These are phyloP conservation scores for Fusarium scirpi DNA, from an alignment of 2,329 filamentous ascomycete genomes.

Conservation along the genomic window DNA sequence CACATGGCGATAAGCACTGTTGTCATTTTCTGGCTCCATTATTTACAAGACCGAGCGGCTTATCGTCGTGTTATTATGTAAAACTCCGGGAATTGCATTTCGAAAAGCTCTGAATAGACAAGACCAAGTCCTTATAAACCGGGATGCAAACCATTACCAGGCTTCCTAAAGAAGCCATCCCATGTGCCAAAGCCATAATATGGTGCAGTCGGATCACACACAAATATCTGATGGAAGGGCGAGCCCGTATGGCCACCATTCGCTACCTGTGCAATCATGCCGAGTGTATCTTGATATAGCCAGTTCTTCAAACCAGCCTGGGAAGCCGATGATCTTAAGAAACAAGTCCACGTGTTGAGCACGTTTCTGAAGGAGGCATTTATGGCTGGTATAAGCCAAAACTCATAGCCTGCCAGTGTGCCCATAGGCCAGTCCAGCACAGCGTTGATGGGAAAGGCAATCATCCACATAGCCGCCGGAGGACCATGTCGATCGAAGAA, in stretches of 20 bases:
- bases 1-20: neutral
- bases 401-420: slow-evolving; percentile 16
- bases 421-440: slow-evolving; percentile 32
- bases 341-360: slow-evolving; percentile 7
- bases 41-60: neutral
- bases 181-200: slow-evolving; percentile 18
- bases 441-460: slow-evolving; percentile 20
- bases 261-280: neutral
- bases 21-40: neutral
- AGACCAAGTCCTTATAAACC: neutral
- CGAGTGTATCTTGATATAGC: neutral
- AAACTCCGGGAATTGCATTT: too few species aligned
- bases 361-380: neutral
- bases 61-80: too few species aligned
- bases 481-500: neutral
- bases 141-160: slow-evolving; percentile 1
- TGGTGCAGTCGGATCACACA: neutral
- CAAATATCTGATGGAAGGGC: slow-evolving; percentile 13
- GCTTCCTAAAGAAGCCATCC: slow-evolving; percentile 24
- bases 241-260: neutral
- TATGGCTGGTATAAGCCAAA: slow-evolving; percentile 1
- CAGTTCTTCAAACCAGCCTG: neutral
- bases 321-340: neutral
- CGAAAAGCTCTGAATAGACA: neutral
- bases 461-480: neutral